These are phyloP conservation scores for Naumovozyma baii DNA, from an alignment of 805 yeast species.

Conservation along the genomic window DNA sequence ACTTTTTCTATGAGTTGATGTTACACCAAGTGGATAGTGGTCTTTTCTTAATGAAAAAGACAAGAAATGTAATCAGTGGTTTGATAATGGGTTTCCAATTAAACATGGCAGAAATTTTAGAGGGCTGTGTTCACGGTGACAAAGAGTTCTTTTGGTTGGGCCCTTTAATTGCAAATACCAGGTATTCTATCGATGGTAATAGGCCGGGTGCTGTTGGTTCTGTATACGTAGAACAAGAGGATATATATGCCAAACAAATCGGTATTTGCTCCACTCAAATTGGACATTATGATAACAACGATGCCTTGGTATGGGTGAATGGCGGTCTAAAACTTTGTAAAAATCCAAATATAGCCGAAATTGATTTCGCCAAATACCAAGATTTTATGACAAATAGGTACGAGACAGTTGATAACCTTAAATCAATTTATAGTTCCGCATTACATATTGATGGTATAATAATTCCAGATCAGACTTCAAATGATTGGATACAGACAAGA, in stretches of 20 bases:
- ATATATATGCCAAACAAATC: constrained; percentile 14
- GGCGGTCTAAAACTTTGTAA: constrained; percentile 41
- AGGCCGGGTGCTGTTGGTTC: constrained; percentile 31
- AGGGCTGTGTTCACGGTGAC: constrained; percentile 52
- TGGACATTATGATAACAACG: constrained; percentile 12
- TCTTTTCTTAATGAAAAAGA: constrained; percentile 14
- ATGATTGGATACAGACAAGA: constrained; percentile 14
- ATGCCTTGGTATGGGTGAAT: constrained; percentile 7
- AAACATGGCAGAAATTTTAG: constrained; percentile 28
- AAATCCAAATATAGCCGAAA: constrained; percentile 24
- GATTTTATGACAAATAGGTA: constrained; percentile 14
- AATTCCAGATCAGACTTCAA: constrained; percentile 7
- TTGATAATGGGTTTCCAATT: constrained; percentile 15
- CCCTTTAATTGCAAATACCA: constrained; percentile 32
- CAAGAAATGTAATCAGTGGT: constrained; percentile 10
- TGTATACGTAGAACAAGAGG: constrained; percentile 20
- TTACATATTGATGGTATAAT: constrained; percentile 12
- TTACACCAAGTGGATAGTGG: constrained; percentile 25
- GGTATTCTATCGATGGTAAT: constrained; percentile 29
- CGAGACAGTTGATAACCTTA: constrained; percentile 5
- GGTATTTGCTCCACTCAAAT: constrained; percentile 21
- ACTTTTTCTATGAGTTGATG: constrained; percentile 9
- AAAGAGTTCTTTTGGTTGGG: constrained; percentile 71
- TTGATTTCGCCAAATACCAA: constrained; percentile 21
- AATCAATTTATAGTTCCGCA: constrained; percentile 9